phyloP scores from a whole-genome alignment of 306 rosid species.

The Prunus armeniaca region DNA sequence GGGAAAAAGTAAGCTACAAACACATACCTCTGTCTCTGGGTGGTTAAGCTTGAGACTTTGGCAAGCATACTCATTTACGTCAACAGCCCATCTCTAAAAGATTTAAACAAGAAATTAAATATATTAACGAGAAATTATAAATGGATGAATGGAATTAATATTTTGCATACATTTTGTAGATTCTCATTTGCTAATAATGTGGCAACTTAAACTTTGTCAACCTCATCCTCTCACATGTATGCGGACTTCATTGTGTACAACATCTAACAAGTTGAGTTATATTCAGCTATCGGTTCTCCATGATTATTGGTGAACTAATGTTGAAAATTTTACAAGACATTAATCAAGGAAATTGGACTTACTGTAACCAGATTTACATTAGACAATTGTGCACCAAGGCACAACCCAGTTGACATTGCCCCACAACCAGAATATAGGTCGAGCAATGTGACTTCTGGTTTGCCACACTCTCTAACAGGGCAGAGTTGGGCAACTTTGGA shows the following conservation, averaged over 20 bases:
- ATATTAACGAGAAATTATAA: neutral
- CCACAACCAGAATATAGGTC: conserved; percentile 91
- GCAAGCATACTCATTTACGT: conserved; percentile 57
- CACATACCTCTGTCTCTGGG: conserved; percentile 64
- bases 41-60: conserved; percentile 62
- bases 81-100: conserved; percentile 83
- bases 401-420: conserved; percentile 89
- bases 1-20: neutral
- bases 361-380: conserved; percentile 73
- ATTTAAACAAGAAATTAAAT: neutral
- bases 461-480: conserved; percentile 8
- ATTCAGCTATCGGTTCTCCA: too few species aligned
- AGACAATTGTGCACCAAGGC: conserved; percentile 61
- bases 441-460: conserved; percentile 42
- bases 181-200: too few species aligned
- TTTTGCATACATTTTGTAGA: neutral
- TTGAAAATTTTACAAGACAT: neutral
- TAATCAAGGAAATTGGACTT: conserved; percentile 7
- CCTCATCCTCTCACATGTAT: too few species aligned
- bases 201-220: too few species aligned
- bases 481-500: conserved; percentile 16
- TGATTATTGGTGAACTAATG: neutral
- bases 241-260: too few species aligned
- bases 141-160: neutral
- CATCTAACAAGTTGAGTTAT: too few species aligned